Evolutionary conservation across 202 grass and related monocot species (phyloP), one percentile per base, ranked within the genome.

Genomic region (Setaria italica): DNA sequence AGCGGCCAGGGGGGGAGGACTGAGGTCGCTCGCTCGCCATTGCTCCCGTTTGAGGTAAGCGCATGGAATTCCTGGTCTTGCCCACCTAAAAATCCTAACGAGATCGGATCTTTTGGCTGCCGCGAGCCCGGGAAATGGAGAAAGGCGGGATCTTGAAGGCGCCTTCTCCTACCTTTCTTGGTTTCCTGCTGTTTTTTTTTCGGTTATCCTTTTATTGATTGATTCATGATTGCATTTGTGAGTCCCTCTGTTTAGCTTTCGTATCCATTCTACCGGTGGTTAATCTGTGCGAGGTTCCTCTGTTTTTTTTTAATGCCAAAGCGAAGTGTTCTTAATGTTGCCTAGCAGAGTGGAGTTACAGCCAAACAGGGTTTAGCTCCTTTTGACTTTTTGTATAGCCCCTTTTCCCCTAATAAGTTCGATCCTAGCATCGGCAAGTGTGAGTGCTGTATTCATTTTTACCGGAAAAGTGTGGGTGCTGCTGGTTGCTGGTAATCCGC

Each of bases 1-100:
- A n/a, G 65, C 59, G 17, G 21, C 57, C 10, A 42, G 19, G 37
- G 21, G 62, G 25, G 50, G 78, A 66, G 10, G 33, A 30, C 77
- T 53, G 64, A 48, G 39, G 12, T 49, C 20, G 35, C 73, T 47
- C 50, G 81, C 83, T 47, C 50, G 81, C 83, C 80, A 83, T 84
- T 87, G 80, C 87, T 87, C 74, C 64, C 70, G 62, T 47, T 3
- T 21, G 45, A 84, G 89, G 89, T 90, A 78, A 80, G 85, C 53
- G 62, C 11, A 76, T 80, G 62, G 29, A 76, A 55, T 49, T 47
- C 47, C 65, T 70, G 34, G 33, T 51, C 43, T 16, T 35, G 49
- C 1, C 1, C 48, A 1, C 48, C 42, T 46, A 3, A 33, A 33
- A 82, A 69, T 82, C 63, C 47, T 75, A 4, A n/a, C 69, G 39